phyloP scores from a whole-genome alignment of 1,284 basidiomycete genomes.

The Malassezia equina region DNA sequence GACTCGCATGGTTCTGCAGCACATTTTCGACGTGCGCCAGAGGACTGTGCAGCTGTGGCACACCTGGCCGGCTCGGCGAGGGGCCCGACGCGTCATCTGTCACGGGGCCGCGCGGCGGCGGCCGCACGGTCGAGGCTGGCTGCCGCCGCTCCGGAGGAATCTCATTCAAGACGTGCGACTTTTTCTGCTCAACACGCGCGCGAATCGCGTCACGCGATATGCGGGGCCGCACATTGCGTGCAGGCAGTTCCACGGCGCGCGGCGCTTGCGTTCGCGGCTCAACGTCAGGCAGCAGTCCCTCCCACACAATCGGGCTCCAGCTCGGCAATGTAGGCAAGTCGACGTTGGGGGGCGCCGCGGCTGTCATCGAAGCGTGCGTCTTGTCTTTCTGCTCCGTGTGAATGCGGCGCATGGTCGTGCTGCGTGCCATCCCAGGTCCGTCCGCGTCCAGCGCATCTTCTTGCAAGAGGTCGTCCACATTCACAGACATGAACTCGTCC shows the following conservation, averaged over 20 bases:
- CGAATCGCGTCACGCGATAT: constrained; percentile 43
- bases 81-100: constrained; percentile 1
- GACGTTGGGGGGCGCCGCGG: neutral
- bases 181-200: constrained; percentile 19
- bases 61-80: constrained; percentile 19
- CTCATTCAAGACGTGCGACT: neutral
- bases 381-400: neutral
- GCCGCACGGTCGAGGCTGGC: neutral
- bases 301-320: constrained; percentile 36
- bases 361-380: too few relatives aligned
- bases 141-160: neutral
- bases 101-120: neutral
- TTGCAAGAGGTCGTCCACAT: constrained; percentile 7
- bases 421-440: neutral
- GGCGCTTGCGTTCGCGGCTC: neutral
- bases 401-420: neutral
- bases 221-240: constrained; percentile 26
- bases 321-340: constrained; percentile 32
- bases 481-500: neutral
- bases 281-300: constrained; percentile 7
- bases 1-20: neutral
- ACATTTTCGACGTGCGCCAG: neutral
- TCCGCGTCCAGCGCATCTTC: neutral
- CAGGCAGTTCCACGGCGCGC: constrained; percentile 6
- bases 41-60: neutral